Evolutionary conservation across 169 alveolate species (phyloP).

Genomic region (Plasmodium coatneyi): DNA sequence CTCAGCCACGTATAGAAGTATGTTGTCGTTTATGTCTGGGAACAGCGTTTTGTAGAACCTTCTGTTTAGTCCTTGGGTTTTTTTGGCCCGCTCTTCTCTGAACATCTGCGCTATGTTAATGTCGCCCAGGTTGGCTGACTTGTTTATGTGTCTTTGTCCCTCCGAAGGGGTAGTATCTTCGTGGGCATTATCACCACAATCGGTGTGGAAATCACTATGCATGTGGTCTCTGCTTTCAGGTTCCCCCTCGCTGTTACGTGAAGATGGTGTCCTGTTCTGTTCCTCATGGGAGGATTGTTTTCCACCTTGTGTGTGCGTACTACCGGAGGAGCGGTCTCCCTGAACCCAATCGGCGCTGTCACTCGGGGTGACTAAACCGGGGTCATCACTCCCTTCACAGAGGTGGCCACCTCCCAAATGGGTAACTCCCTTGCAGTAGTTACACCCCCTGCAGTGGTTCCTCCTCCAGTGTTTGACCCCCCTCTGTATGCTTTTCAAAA

Average conservation of each 20-base stretch:
- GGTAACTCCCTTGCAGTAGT: constrained; percentile 75
- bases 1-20: constrained; percentile 45
- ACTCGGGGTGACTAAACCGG: not conserved
- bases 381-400: not conserved
- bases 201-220: not conserved
- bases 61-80: not conserved
- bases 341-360: not conserved
- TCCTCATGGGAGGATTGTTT: no score
- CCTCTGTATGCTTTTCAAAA: constrained; percentile 54
- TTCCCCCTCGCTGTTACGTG: no score
- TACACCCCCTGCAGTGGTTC: constrained; percentile 76
- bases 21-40: constrained; percentile 39
- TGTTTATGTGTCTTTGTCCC: not conserved
- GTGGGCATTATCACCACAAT: no score
- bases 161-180: not conserved
- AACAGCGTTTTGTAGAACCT: constrained; percentile 29
- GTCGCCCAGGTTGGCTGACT: not conserved
- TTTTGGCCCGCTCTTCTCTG: not conserved
- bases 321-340: not conserved
- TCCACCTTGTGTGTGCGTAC: no score
- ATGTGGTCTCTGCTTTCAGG: no score
- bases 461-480: constrained; percentile 78
- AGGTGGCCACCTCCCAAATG: not conserved
- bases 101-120: constrained; percentile 24
- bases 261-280: no score